These are phyloP conservation scores for Colletotrichum sp. DNA, from an alignment of 2,329 filamentous ascomycete genomes.

Conservation along the genomic window DNA sequence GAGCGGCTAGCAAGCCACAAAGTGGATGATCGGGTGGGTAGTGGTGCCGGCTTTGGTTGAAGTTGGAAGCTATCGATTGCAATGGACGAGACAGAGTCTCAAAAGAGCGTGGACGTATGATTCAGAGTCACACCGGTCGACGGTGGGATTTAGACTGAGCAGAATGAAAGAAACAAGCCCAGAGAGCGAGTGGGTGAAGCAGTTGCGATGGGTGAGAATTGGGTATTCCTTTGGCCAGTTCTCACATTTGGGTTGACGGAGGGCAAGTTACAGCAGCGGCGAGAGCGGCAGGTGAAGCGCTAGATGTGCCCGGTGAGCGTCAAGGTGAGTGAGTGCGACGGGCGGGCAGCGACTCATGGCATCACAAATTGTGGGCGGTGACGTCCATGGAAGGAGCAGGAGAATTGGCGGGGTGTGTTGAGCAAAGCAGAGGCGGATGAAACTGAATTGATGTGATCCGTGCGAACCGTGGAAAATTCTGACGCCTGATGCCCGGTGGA, in stretches of 20 bases:
- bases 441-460: conserved; percentile 5
- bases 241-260: background rate
- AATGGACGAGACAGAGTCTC: background rate
- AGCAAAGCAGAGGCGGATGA: background rate
- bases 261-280: background rate
- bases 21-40: background rate
- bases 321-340: conserved; percentile 3
- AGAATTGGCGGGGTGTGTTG: background rate
- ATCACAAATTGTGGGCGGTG: conserved; percentile 12
- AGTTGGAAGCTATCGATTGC: background rate
- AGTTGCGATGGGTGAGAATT: background rate
- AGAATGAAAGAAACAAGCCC: background rate
- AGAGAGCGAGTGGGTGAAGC: background rate
- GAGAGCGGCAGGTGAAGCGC: background rate
- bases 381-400: background rate
- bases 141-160: background rate
- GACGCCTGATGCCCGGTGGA: background rate
- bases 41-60: background rate
- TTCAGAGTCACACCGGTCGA: background rate
- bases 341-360: conserved; percentile 8
- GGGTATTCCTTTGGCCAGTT: background rate
- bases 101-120: background rate
- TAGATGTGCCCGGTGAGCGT: background rate
- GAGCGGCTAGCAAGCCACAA: conserved; percentile 2
- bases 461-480: background rate